Evolutionary conservation across 2,329 filamentous ascomycete genomes (phyloP), one percentile per base, ranked within the genome.

Genomic region (Neofusicoccum umdonicola): DNA sequence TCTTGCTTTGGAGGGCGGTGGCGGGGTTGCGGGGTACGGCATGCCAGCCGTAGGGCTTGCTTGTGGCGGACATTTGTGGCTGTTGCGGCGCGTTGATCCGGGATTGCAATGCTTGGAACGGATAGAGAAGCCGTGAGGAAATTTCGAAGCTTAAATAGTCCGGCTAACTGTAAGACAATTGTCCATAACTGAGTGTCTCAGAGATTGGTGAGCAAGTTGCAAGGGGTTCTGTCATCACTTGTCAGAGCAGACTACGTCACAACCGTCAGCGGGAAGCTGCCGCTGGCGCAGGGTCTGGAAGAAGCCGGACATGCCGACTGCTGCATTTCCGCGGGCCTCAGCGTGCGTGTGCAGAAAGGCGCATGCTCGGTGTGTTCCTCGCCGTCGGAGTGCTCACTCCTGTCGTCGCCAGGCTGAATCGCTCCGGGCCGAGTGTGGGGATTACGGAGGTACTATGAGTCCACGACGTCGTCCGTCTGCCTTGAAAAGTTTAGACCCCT

Each of bases 11-110:
- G n/a, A 76, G 68, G 42, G 69, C 62, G n/a, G 70, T 68, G 2
- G 68, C 54, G 34, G 71, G 71, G 22, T 68, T 68, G 45, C 70
- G 70, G 12, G 73, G 71, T 35, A 75, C 71, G 19, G 73, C 69
- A 13, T 69, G 64, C 73, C 72, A 76, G n/a, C 73, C 74, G 57
- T 73, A 67, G 15, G 44, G 63, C 31, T 48, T 58, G 27, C 44
- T 34, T 12, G 62, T 65, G 9, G 56, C 41, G 31, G 56, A 22
- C 56, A 60, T 60, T 15, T 3, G 42, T n/a, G 17, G n/a, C 4
- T 17, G 15, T 45, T 17, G 8, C 4, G 42, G n/a, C 17, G 42
- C 42, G n/a, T 22, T 48, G 8, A 22, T 27, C 27, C 27, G 4
- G 27, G 27, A 31, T 31, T 31, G 27, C 27, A 31, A 7, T 31